Percentiles rank a stretch among this genome's conserved stretches.
phyloP scores from a whole-genome alignment of 2,329 filamentous ascomycete species.

The Aspergillus oerlinghausenensis region DNA sequence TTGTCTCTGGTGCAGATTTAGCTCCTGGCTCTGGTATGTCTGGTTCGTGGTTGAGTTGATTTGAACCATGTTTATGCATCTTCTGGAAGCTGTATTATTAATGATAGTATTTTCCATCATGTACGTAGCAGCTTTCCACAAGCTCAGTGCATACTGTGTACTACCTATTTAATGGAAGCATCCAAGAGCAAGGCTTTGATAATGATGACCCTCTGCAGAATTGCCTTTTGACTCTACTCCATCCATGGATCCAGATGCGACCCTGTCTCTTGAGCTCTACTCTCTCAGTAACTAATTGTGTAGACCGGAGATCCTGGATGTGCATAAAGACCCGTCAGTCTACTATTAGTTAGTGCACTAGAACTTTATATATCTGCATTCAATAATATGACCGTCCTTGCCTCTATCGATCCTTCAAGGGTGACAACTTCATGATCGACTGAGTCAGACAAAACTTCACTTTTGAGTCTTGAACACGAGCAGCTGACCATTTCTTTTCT shows the following conservation, averaged over 20 bases:
- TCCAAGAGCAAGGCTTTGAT: no score
- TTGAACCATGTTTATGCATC: neutral
- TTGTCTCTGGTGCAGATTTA: neutral
- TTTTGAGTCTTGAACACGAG: neutral
- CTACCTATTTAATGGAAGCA: neutral
- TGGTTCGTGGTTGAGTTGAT: neutral
- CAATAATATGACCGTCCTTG: neutral
- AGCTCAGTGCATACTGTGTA: neutral
- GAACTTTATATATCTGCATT: neutral
- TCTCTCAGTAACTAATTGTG: neutral
- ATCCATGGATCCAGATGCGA: neutral
- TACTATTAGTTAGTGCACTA: neutral
- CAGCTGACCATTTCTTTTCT: neutral
- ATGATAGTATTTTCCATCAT: neutral
- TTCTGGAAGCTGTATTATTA: neutral
- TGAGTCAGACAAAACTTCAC: neutral
- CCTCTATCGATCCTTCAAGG: neutral
- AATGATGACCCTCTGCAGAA: neutral
- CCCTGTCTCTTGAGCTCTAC: no score
- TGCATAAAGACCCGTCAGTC: neutral
- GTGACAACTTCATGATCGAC: neutral
- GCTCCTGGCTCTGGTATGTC: neutral
- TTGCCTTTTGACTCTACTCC: neutral
- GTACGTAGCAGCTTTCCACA: neutral
- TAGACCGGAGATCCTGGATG: neutral